Evolutionary conservation across 2,329 filamentous ascomycete species (phyloP), one percentile per base, ranked within the genome.

Genomic region (Rhynchosporium secalis): DNA sequence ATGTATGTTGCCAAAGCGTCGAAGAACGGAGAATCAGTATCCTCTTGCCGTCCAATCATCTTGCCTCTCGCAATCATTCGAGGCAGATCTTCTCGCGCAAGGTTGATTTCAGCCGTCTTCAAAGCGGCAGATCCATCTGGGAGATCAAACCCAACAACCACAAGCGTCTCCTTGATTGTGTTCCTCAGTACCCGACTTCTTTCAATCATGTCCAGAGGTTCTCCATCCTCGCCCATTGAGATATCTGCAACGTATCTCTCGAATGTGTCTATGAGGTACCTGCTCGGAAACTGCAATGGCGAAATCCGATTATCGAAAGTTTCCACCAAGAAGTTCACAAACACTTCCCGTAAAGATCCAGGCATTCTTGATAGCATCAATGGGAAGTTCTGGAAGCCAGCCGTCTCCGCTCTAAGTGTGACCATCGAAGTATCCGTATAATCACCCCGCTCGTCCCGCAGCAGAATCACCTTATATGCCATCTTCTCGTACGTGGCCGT

Each of bases 301-400:
- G 76, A 75, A 15, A 77, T 68, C 61, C 76, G 74, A 3, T 76
- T 72, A 68, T 81, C 79, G 65, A 81, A 81, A 33, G 73, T 74
- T 1, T 73, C 76, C 8, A 73, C 62, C 28, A 81, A 70, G 67
- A 78, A 80, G 41, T 77, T 72, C 10, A 77, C 67, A 56, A 81
- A 77, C 9, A 75, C 72, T 9, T 79, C 74, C 28, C 78, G 75
- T 4, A 80, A 64, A 0, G 76, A 69, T 1, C 71, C 73, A 0
- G 79, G 78, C 78, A 81, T 80, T 62, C 77, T 78, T 9, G 76
- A 72, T 38, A 81, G 69, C 20, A 81, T 67, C 9, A 81, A 70
- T 0, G 79, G 79, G 26, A 80, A 75, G 3, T 74, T 70, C 8
- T 78, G 75, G 68, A 80, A 80, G 13, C 66, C 70, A 55, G 63